Conservation (phyloP, 1,139 yeast species). For the Candida dubliniensis region DNA sequence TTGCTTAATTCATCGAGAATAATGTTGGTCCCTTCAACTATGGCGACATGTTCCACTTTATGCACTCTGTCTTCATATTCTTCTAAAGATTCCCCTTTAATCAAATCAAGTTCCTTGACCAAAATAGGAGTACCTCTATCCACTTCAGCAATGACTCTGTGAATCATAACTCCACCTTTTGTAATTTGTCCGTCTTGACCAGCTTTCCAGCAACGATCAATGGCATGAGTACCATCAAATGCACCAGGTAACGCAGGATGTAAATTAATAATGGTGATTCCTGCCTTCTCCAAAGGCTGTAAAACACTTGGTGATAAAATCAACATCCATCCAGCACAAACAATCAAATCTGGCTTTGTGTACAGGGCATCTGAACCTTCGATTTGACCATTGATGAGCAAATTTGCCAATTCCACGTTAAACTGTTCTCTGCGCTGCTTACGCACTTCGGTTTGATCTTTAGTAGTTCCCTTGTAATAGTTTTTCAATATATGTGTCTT, state of each 20-base stretch:
- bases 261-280: constrained; percentile 79
- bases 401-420: constrained; percentile 73
- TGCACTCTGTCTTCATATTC: constrained; percentile 86
- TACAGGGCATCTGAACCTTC: constrained; percentile 32
- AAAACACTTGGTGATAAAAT: constrained; percentile 79
- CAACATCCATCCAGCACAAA: constrained; percentile 99
- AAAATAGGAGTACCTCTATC: constrained; percentile 90
- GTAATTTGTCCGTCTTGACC: constrained; percentile 78
- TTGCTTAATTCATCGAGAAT: constrained; percentile 46
- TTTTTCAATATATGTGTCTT: constrained; percentile 66
- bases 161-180: constrained; percentile 96
- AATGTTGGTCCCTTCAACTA: constrained; percentile 81
- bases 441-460: constrained; percentile 58
- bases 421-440: constrained; percentile 62
- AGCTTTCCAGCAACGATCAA: constrained; percentile 93
- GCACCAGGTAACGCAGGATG: constrained; percentile 98
- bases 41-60: constrained; percentile 79
- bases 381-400: constrained; percentile 52
- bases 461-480: constrained; percentile 76
- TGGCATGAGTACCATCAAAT: constrained; percentile 96
- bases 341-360: constrained; percentile 73
- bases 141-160: constrained; percentile 89
- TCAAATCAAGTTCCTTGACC: constrained; percentile 72
- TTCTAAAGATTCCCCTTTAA: constrained; percentile 72
- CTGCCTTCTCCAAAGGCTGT: constrained; percentile 58